phyloP scores from a whole-genome alignment of 2,329 filamentous ascomycete species.

The Phoma sp. region DNA sequence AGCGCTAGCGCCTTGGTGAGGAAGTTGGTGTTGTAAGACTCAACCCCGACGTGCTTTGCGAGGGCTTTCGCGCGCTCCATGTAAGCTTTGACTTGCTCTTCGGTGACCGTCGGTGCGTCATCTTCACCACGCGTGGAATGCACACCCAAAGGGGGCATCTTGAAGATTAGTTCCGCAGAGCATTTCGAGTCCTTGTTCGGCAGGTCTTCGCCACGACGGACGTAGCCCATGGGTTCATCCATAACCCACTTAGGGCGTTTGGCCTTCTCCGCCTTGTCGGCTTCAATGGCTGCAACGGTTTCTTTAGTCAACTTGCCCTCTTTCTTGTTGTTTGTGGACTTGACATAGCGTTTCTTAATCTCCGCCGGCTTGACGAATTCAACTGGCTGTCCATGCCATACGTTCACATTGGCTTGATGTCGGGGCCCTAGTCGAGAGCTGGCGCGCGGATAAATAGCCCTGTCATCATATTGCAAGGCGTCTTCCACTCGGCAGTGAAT shows the following conservation, averaged over 20 bases:
- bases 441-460: conserved; percentile 89
- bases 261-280: conserved; percentile 79
- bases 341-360: conserved; percentile 77
- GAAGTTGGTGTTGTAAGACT: conserved; percentile 81
- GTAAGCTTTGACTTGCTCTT: conserved; percentile 75
- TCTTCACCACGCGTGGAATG: conserved; percentile 57
- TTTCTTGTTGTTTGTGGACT: conserved; percentile 71
- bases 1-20: conserved; percentile 82
- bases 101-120: conserved; percentile 52
- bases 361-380: conserved; percentile 89
- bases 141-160: conserved; percentile 67
- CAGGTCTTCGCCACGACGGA: conserved; percentile 82
- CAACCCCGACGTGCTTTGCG: conserved; percentile 72
- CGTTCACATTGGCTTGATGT: conserved; percentile 84
- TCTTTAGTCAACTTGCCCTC: conserved; percentile 82
- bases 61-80: conserved; percentile 73
- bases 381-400: conserved; percentile 89
- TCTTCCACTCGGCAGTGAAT: conserved; percentile 96
- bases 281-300: conserved; percentile 77
- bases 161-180: conserved; percentile 80
- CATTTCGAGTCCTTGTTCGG: conserved; percentile 74
- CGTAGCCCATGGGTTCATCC: conserved; percentile 87
- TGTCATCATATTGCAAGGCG: conserved; percentile 94
- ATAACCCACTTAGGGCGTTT: conserved; percentile 92
- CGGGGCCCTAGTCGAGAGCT: conserved; percentile 90